A percentile compares a stretch with the other conserved stretches of the same genome.
phyloP scores from a whole-genome alignment of 2,329 filamentous ascomycete genomes.

The Aciculosporium take region DNA sequence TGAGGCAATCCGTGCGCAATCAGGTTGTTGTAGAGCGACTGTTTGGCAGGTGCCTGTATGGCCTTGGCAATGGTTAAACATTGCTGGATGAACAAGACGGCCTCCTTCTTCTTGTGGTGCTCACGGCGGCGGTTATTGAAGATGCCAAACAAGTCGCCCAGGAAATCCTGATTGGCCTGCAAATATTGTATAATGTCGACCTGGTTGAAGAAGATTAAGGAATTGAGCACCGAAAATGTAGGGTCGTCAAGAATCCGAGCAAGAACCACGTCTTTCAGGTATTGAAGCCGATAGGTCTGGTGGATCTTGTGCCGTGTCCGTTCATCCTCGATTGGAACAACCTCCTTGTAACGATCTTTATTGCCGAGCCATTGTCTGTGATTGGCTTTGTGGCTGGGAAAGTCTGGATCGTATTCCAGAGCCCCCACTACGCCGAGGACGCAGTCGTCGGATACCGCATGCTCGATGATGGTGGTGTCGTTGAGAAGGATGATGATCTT shows the following conservation, averaged over 20 bases:
- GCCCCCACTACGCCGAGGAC: conserved; percentile 88
- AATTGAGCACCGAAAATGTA: conserved; percentile 94
- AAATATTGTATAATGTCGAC: conserved; percentile 94
- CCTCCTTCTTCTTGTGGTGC: conserved; percentile 72
- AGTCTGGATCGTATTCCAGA: conserved; percentile 95
- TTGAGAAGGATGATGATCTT: conserved; percentile 91
- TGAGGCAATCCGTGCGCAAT: conserved; percentile 73
- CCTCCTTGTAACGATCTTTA: conserved; percentile 85
- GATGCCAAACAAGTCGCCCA: conserved; percentile 77
- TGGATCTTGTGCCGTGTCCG: conserved; percentile 81
- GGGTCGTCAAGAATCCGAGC: conserved; percentile 93
- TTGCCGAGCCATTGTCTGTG: conserved; percentile 86
- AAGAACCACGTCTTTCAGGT: conserved; percentile 95
- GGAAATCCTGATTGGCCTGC: conserved; percentile 64
- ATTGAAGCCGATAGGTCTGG: conserved; percentile 88
- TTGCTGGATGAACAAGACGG: conserved; percentile 91
- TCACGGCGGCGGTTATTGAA: conserved; percentile 55
- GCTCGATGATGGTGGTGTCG: conserved; percentile 87
- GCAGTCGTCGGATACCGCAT: conserved; percentile 78
- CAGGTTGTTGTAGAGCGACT: conserved; percentile 79
- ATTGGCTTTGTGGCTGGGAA: conserved; percentile 93
- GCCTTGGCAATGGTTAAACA: conserved; percentile 92
- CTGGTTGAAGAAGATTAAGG: conserved; percentile 97
- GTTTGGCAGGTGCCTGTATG: conserved; percentile 68
- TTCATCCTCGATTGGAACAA: conserved; percentile 78